Base-by-base conservation (phyloP, 2,329 filamentous ascomycete species). In the Arthrobotrys megalospora region DNA sequence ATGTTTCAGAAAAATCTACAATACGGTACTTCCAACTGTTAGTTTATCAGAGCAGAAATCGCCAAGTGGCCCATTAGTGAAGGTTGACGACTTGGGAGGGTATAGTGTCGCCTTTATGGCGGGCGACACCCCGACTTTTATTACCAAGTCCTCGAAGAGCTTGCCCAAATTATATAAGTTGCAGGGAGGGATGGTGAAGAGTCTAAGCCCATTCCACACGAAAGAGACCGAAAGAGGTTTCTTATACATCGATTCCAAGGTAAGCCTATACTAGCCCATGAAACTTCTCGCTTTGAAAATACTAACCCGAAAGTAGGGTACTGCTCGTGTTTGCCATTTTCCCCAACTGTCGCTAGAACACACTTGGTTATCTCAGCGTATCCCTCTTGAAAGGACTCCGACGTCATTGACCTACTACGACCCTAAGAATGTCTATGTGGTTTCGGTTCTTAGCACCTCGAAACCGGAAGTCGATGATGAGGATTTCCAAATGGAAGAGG, bases 81-180 rank as follows among this genome's bases (percentile, higher is more conserved):
- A 86, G 0, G 88, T 91, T 50, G 82, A 86, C 69, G 91, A 93
- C 71, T 83, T 97, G n/a, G 89, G 88, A 34, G 93, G 93, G 2
- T 94, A 94, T 83, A 91, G 90, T 82, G 89, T 92, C 0, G 91
- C 98, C 0, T 96, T 97, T 82, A 87, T 97, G 62, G 91, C 93
- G 0, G 94, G 95, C 0, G 85, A 88, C 3, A 93, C 93, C 0
- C 92, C 95, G 0, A 91, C 90, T 73, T 94, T 98, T 83, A 86
- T 99, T 52, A 83, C 97, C 50, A 96, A 93, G 82, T 93, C 93
- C 58, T 89, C 93, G 41, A 92, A 93, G 80, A 94, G 91, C 64
- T 85, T 88, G 4, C 94, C 95, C 0, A 90, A 90, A 80, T 88
- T 97, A 12, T 84, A 97, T n/a, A 88, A 89, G 10, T 85, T 97